Percentiles rank a stretch among this genome's conserved stretches.
These are phyloP conservation scores for Hygrocybe coccinea DNA, from an alignment of 768 basidiomycete genomes.

Conservation along the genomic window DNA sequence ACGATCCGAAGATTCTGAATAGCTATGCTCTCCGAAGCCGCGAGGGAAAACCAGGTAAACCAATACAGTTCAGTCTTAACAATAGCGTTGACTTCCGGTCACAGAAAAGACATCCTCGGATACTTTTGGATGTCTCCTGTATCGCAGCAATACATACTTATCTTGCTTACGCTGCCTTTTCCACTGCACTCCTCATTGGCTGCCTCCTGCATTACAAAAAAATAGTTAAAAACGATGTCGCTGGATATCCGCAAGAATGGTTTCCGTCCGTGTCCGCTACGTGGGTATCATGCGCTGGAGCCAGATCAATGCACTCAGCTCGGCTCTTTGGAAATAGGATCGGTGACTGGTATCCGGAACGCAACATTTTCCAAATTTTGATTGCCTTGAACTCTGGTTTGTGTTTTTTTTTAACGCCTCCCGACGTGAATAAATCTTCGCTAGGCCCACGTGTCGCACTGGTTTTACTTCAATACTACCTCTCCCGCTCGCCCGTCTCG, in stretches of 20 bases:
- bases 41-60: no score
- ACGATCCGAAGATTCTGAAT: no score
- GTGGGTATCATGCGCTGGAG: constrained; percentile 36
- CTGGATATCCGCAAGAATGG: constrained; percentile 83
- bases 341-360: constrained; percentile 87
- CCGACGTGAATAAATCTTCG: background rate
- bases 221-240: constrained; percentile 80
- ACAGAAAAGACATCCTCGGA: background rate
- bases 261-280: constrained; percentile 87
- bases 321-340: constrained; percentile 44
- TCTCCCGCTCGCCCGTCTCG: constrained; percentile 43
- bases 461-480: constrained; percentile 57
- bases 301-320: background rate
- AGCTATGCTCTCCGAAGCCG: no score
- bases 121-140: constrained; percentile 42
- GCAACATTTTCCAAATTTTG: constrained; percentile 79
- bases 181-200: constrained; percentile 57
- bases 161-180: constrained; percentile 63
- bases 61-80: background rate
- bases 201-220: constrained; percentile 72
- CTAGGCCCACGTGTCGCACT: constrained; percentile 74
- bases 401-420: constrained; percentile 10
- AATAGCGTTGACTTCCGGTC: background rate
- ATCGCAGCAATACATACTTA: constrained; percentile 62
- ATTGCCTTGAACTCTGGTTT: constrained; percentile 78